Base-by-base conservation (phyloP, 2,329 filamentous ascomycete genomes). In the Nothomitra cinnamomea region DNA sequence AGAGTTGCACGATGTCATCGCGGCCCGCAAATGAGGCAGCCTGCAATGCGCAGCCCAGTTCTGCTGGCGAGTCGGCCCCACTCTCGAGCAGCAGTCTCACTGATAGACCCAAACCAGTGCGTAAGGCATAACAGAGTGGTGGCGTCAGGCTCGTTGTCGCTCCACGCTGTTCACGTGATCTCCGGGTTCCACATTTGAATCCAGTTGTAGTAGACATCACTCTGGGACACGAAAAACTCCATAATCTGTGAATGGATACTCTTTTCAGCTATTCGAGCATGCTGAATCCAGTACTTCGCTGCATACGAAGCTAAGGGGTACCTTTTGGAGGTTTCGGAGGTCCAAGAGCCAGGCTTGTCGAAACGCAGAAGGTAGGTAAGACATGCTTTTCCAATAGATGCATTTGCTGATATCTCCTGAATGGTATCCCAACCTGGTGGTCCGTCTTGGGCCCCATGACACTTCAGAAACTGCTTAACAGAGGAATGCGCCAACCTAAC, bases 311-410 rank as follows among this genome's bases (percentile, higher is more conserved):
- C 5, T 4, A 49, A n/a, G 5, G 45, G 45, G n/a, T 5, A 49
- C 6, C 19, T 21, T 19, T n/a, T n/a, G 4, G 15, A 5, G 5
- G 38, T 41, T 6, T 41, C 38, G 4, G 38, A 41, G 5, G 22
- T 7, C 17, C 5, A 35, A 4, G 45, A 49, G 4, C 21, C 4
- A 24, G 15, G 15, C 4, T n/a, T 12, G n/a, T 49, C 45, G 21
- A 49, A 49, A 5, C 19, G 45, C 3, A 49, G 45, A 49, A 49
- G 45, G n/a, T 49, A 49, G 5, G 28, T n/a, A 49, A 49, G 45
- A 21, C 45, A 49, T 15, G 21, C 19, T n/a, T 49, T 24, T 5
- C 5, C 13, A 7, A 49, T 49, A 13, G 17, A 25, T 21, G 15
- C 28, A 4, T 49, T 6, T 4, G 45, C 45, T n/a, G 45, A 21